Evolutionary conservation across 306 rosid species (phyloP), one percentile per base, ranked within the genome.

Genomic region (Trichosanthes truncata): DNA sequence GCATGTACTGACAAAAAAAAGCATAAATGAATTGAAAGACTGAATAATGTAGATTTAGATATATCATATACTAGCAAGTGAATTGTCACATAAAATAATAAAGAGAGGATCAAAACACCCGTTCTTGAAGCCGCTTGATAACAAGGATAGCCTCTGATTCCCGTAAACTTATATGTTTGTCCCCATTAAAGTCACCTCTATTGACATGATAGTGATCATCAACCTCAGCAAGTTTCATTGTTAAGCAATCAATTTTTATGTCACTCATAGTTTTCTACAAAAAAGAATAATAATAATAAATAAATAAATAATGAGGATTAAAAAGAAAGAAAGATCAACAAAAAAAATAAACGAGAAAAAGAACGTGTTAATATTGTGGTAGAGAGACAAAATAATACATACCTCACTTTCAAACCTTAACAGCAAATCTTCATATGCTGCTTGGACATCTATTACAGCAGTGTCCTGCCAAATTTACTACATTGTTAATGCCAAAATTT

Each of bases 81-180:
- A 71, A 71, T 15, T 4, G 9, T 6, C 65, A 52, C 40, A 35
- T 48, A 46, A 49, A 61, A 68, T 49, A 18, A 21, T 52, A 49
- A 25, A 84, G 74, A 73, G 84, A 73, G 41, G 29, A 73, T 73
- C 25, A 48, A 73, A 48, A 26, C 60, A 92, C 97, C 93, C 93
- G 92, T 75, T 92, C 97, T 90, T 92, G 93, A 87, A 95, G 97
- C 78, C 87, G 84, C 85, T 92, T 89, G 83, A 92, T 95, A 80
- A 92, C 89, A 82, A 88, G 83, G 86, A 89, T 89, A 75, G 93
- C 88, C 72, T 95, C 97, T 0, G 88, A 83, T 79, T 89, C 97
- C 82, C 90, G 84, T 76, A 79, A 49, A 83, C 81, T 83, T 13
- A 74, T 81, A 82, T 53, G 85, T 79, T 84, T 83, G 49, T 87